A percentile compares a stretch with the other conserved stretches of the same genome.
Evolutionary conservation across 768 basidiomycete species (phyloP).

Genomic region (Phanerochaete sordida): DNA sequence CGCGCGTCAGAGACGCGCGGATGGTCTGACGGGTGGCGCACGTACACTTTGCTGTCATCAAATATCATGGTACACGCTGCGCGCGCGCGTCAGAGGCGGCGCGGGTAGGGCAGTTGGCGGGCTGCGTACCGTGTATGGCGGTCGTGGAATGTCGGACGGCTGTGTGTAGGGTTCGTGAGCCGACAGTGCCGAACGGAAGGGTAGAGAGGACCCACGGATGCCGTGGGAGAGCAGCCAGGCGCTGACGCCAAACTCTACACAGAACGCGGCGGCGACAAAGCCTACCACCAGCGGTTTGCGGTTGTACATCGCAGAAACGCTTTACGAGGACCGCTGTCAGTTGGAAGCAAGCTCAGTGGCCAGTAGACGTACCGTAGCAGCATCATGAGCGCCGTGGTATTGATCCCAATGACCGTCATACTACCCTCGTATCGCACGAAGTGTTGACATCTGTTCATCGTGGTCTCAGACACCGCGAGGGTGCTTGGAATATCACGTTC

Average conservation of each 20-base stretch:
- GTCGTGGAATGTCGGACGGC: conserved; percentile 12
- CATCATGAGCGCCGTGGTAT: conserved; percentile 57
- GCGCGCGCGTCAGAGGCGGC: background rate
- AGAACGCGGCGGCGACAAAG: conserved; percentile 32
- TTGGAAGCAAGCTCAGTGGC: background rate
- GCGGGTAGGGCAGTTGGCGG: background rate
- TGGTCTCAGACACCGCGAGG: no score
- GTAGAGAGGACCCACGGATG: conserved; percentile 35
- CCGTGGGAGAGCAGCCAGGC: conserved; percentile 52
- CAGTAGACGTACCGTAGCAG: conserved; percentile 39
- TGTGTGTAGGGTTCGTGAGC: conserved; percentile 5
- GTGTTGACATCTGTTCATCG: conserved; percentile 20
- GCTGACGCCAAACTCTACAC: conserved; percentile 44
- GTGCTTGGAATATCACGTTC: background rate
- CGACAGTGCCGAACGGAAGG: background rate
- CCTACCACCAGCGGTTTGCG: conserved; percentile 20
- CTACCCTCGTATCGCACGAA: conserved; percentile 32
- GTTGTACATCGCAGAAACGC: conserved; percentile 31
- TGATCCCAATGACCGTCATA: conserved; percentile 51
- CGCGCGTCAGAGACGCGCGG: background rate
- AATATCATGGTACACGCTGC: conserved; percentile 42
- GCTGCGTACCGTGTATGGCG: conserved; percentile 16
- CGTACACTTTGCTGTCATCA: conserved; percentile 20
- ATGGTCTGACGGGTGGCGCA: background rate
- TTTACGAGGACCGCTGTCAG: background rate